Percentiles rank a stretch among this genome's conserved stretches.
Evolutionary conservation across 495 filamentous ascomycete genomes (phyloP).

Genomic region (Jackrogersella multiformis): DNA sequence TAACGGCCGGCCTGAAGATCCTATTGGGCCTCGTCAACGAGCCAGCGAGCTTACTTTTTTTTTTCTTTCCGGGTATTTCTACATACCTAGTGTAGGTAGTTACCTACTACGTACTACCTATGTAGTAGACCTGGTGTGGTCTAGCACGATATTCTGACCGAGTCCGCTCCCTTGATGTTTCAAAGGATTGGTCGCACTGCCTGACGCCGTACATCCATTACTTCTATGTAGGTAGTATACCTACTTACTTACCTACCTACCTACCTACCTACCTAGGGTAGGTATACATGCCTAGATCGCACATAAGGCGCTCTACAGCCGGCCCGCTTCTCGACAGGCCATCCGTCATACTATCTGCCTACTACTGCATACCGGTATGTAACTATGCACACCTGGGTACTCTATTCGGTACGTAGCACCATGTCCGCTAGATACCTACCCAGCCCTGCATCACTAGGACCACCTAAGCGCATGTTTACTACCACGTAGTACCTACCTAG

Average conservation of each 20-base stretch:
- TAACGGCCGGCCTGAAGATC: slow-evolving; percentile 14
- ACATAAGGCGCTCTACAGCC: slow-evolving; percentile 23
- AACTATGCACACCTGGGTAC: neutral
- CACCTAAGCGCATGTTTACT: slow-evolving; percentile 23
- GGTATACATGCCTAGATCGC: slow-evolving; percentile 12
- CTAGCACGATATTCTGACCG: slow-evolving; percentile 7
- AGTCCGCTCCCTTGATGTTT: slow-evolving; percentile 1
- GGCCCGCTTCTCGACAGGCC: slow-evolving; percentile 12
- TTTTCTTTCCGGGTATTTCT: neutral
- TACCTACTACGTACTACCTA: too few relatives aligned
- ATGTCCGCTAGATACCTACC: slow-evolving; percentile 41
- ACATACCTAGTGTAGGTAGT: too few relatives aligned
- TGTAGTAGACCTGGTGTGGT: too few relatives aligned
- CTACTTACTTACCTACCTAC: too few relatives aligned
- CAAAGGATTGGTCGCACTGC: slow-evolving; percentile 16
- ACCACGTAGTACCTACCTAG: too few relatives aligned
- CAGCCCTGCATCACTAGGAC: slow-evolving; percentile 25
- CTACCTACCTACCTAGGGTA: too few relatives aligned
- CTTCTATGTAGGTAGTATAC: too few relatives aligned
- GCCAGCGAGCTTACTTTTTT: slow-evolving; percentile 12
- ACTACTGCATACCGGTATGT: neutral
- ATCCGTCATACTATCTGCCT: slow-evolving; percentile 20
- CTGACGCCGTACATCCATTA: too few relatives aligned
- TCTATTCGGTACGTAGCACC: slow-evolving; percentile 4
- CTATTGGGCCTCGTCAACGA: slow-evolving; percentile 12